Evolutionary conservation across 768 basidiomycete genomes (phyloP).

Genomic region (Suillus subalutaceus): DNA sequence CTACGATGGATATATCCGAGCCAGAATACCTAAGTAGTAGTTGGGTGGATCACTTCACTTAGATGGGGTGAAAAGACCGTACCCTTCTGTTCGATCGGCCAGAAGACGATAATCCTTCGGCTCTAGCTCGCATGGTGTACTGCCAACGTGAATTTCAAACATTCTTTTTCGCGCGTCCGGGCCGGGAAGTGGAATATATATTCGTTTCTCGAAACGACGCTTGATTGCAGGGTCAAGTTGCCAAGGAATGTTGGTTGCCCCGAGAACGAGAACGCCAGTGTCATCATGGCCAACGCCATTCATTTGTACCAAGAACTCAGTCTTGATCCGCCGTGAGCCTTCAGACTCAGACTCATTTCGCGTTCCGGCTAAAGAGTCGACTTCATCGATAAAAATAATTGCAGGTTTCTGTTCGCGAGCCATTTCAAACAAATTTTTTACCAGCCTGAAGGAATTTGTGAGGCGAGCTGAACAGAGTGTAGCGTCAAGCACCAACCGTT

Average conservation of each 20-base stretch:
- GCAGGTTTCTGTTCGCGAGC: slow-evolving; percentile 95
- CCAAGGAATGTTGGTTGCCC: slow-evolving; percentile 99
- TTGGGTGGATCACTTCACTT: not conserved
- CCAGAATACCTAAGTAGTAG: slow-evolving; percentile 72
- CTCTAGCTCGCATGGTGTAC: slow-evolving; percentile 84
- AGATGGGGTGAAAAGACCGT: slow-evolving; percentile 16
- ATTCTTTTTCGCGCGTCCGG: slow-evolving; percentile 89
- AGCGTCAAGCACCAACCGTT: slow-evolving; percentile 60
- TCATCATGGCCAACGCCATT: slow-evolving; percentile 98
- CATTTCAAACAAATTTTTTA: slow-evolving; percentile 95
- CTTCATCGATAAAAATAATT: slow-evolving; percentile 99
- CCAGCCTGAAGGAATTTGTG: slow-evolving; percentile 57
- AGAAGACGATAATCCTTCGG: slow-evolving; percentile 78
- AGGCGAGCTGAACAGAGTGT: not conserved
- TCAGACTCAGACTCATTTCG: slow-evolving; percentile 97
- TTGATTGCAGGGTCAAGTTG: slow-evolving; percentile 97
- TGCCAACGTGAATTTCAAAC: slow-evolving; percentile 96
- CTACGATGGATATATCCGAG: slow-evolving; percentile 92
- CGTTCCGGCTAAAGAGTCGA: slow-evolving; percentile 94
- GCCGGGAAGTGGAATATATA: slow-evolving; percentile 97
- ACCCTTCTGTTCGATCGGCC: slow-evolving; percentile 88
- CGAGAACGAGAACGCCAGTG: slow-evolving; percentile 92
- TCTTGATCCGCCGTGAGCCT: slow-evolving; percentile 96
- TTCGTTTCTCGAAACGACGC: slow-evolving; percentile 97
- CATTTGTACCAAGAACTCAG: slow-evolving; percentile 98